phyloP scores from a whole-genome alignment of 2,329 filamentous ascomycete species.

The Phialocephala subalpina region DNA sequence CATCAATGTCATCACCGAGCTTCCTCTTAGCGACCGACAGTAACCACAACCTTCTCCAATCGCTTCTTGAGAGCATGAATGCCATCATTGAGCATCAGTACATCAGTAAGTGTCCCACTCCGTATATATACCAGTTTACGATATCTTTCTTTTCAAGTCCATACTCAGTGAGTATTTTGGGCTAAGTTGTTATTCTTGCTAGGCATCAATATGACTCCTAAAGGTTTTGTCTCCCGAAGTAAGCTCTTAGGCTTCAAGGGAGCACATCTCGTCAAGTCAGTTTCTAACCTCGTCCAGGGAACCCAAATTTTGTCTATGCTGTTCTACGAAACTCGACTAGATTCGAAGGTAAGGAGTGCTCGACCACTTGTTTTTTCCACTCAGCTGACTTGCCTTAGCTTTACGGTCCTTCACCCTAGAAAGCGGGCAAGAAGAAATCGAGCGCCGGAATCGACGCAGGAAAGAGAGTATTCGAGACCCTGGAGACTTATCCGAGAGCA shows the following conservation, averaged over 20 bases:
- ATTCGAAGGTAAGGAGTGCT: constrained; percentile 64
- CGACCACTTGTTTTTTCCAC: neutral
- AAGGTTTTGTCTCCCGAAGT: constrained; percentile 30
- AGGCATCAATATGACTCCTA: constrained; percentile 30
- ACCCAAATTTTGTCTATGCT: constrained; percentile 81
- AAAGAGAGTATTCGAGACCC: constrained; percentile 67
- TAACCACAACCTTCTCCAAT: constrained; percentile 83
- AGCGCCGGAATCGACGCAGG: constrained; percentile 75
- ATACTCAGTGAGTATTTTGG: constrained; percentile 17
- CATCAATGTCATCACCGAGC: constrained; percentile 90
- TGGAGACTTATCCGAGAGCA: constrained; percentile 50
- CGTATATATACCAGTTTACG: neutral
- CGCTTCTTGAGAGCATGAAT: constrained; percentile 88
- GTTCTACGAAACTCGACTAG: constrained; percentile 81
- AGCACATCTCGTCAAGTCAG: constrained; percentile 1
- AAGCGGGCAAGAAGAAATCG: constrained; percentile 89
- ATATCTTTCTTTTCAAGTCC: constrained; percentile 8
- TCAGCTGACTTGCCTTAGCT: constrained; percentile 49
- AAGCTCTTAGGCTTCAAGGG: neutral
- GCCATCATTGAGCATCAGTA: constrained; percentile 91
- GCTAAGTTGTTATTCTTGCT: constrained; percentile 20
- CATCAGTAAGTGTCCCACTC: constrained; percentile 60
- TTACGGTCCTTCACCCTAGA: constrained; percentile 89
- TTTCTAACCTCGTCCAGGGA: constrained; percentile 55
- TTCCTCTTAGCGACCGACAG: constrained; percentile 93